These are phyloP conservation scores for Tremellales sp. DNA, from an alignment of 1,284 basidiomycete genomes.

Conservation along the genomic window DNA sequence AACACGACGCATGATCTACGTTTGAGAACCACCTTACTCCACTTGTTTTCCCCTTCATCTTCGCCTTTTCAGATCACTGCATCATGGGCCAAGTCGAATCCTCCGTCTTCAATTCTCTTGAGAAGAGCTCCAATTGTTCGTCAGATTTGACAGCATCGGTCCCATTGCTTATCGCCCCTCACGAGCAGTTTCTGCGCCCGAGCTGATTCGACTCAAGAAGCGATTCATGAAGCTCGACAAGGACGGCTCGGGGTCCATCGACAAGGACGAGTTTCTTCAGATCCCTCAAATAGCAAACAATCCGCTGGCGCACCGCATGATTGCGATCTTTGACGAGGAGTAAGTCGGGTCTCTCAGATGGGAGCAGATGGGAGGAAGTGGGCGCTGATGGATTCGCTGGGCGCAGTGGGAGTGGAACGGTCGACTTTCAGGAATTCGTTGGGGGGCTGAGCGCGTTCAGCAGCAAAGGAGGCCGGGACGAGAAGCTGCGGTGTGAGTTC, in stretches of 20 bases:
- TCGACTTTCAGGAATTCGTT: conserved; percentile 99
- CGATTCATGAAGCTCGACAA: conserved; percentile 99
- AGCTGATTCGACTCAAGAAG: conserved; percentile 93
- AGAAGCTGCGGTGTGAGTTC: conserved; percentile 86
- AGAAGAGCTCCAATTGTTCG: conserved; percentile 50
- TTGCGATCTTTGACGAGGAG: conserved; percentile 99
- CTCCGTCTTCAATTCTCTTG: conserved; percentile 46
- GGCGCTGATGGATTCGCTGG: background rate
- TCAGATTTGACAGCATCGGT: conserved; percentile 4
- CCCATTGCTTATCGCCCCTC: background rate
- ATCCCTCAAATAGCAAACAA: conserved; percentile 99
- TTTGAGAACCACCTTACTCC: background rate
- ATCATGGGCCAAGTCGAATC: conserved; percentile 49
- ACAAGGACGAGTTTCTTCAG: conserved; percentile 97
- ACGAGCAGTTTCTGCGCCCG: conserved; percentile 74
- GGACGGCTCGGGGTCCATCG: conserved; percentile 96
- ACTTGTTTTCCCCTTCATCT: background rate
- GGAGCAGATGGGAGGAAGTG: background rate
- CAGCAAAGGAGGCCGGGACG: conserved; percentile 89
- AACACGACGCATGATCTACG: no score
- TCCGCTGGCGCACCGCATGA: conserved; percentile 93
- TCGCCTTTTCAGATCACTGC: background rate
- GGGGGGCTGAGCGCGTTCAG: conserved; percentile 96
- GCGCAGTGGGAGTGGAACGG: conserved; percentile 86
- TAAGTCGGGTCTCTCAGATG: conserved; percentile 51